Evolutionary conservation across 2,329 filamentous ascomycete species (phyloP).

Genomic region (Diaporthe amygdali): DNA sequence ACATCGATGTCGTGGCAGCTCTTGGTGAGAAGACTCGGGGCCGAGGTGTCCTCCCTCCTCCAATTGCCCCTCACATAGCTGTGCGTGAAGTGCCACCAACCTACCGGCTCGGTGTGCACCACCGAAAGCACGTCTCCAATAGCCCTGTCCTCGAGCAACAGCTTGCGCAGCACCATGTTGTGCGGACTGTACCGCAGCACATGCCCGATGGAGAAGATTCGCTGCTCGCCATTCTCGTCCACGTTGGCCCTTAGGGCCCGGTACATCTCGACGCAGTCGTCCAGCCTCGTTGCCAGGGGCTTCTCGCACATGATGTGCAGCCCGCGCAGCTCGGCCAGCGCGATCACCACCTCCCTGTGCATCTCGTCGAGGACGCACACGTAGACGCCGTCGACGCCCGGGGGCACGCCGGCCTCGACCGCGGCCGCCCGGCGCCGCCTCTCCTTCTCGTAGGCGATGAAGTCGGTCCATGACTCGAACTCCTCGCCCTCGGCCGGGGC

Average conservation of each 20-base stretch:
- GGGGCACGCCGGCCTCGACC: slow-evolving; percentile 51
- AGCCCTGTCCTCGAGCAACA: slow-evolving; percentile 75
- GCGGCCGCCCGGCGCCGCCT: slow-evolving; percentile 60
- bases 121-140: slow-evolving; percentile 87
- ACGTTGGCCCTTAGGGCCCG: slow-evolving; percentile 53
- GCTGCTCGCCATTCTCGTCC: slow-evolving; percentile 32
- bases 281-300: slow-evolving; percentile 80
- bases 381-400: slow-evolving; percentile 66
- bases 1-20: slow-evolving; percentile 97
- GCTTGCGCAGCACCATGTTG: slow-evolving; percentile 81
- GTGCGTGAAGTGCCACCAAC: slow-evolving; percentile 95
- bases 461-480: slow-evolving; percentile 77
- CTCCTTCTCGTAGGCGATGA: slow-evolving; percentile 71
- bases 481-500: slow-evolving; percentile 63
- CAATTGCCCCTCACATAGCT: slow-evolving; percentile 94
- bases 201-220: slow-evolving; percentile 89
- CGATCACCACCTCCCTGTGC: slow-evolving; percentile 81
- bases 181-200: slow-evolving; percentile 93
- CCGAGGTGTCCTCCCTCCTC: slow-evolving; percentile 79
- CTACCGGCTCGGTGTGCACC: slow-evolving; percentile 92
- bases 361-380: slow-evolving; percentile 83
- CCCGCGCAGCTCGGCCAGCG: slow-evolving; percentile 67
- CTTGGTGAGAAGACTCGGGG: slow-evolving; percentile 86
- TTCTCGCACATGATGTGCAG: slow-evolving; percentile 96
- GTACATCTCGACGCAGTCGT: slow-evolving; percentile 80